phyloP scores from a whole-genome alignment of 169 alveolate genomes.

The Plasmodium cynomolgi region DNA sequence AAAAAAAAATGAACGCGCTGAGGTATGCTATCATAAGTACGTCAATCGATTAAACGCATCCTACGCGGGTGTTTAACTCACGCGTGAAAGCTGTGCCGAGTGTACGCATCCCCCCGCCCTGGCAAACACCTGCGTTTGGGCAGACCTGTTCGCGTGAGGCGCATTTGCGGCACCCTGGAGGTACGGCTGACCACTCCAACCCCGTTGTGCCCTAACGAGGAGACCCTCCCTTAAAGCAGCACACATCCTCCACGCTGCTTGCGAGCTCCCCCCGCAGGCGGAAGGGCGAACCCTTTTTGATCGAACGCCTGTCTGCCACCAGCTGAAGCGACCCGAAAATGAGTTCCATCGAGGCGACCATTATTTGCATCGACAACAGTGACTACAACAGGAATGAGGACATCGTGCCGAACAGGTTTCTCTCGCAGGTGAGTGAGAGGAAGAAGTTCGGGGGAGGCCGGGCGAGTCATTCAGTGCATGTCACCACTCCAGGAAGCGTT shows the following conservation, averaged over 20 bases:
- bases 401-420: constrained; percentile 93
- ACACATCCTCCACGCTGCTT: neutral
- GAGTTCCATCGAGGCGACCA: constrained; percentile 95
- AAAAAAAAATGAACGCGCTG: neutral
- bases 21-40: neutral
- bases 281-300: neutral
- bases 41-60: neutral
- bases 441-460: too few species aligned
- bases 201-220: neutral
- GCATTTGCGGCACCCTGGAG: neutral
- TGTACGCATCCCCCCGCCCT: neutral
- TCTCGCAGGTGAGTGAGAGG: constrained; percentile 77
- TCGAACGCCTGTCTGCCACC: neutral
- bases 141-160: neutral
- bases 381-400: constrained; percentile 98
- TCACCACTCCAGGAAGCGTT: too few species aligned
- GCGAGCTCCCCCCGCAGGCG: neutral
- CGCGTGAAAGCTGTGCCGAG: neutral
- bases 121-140: neutral
- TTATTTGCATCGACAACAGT: constrained; percentile 96
- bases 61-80: neutral
- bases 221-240: neutral
- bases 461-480: too few species aligned
- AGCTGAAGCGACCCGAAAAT: constrained; percentile 78
- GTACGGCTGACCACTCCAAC: neutral